Conservation (phyloP, 2,329 filamentous ascomycete species). For the Lomentospora prolificans region DNA sequence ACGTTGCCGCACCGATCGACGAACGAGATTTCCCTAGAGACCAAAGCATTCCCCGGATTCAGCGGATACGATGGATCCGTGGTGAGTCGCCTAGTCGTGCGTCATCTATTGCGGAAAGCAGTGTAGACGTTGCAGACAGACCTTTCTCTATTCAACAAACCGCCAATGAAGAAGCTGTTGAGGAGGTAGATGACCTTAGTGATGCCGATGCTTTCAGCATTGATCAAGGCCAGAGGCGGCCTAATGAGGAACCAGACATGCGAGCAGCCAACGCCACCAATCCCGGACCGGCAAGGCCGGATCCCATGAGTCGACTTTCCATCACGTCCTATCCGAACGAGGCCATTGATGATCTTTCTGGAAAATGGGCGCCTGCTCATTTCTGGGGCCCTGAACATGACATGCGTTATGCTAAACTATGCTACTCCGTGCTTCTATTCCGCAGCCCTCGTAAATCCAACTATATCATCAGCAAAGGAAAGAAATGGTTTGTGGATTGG, state of each 20-base stretch:
- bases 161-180: neutral
- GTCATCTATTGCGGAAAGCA: neutral
- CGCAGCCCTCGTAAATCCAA: constrained; percentile 48
- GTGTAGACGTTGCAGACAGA: neutral
- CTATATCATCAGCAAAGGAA: constrained; percentile 46
- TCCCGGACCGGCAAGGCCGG: constrained; percentile 16
- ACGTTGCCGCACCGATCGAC: constrained; percentile 60
- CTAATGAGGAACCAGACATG: neutral
- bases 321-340: constrained; percentile 35
- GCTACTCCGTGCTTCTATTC: constrained; percentile 48
- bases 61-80: constrained; percentile 40
- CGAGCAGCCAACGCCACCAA: neutral
- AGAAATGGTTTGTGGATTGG: constrained; percentile 52
- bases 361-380: constrained; percentile 47
- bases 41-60: constrained; percentile 50
- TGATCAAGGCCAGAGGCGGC: constrained; percentile 11
- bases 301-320: constrained; percentile 29
- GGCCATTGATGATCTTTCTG: constrained; percentile 36
- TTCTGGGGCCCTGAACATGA: constrained; percentile 46
- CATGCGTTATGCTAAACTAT: constrained; percentile 49
- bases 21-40: constrained; percentile 56
- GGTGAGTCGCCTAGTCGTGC: constrained; percentile 23
- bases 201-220: constrained; percentile 11
- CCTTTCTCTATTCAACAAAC: neutral
- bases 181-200: constrained; percentile 8